A percentile compares a stretch with the other conserved stretches of the same genome.
These are phyloP conservation scores for Aspergillus arachidicola DNA, from an alignment of 2,329 filamentous ascomycete genomes.

Conservation along the genomic window DNA sequence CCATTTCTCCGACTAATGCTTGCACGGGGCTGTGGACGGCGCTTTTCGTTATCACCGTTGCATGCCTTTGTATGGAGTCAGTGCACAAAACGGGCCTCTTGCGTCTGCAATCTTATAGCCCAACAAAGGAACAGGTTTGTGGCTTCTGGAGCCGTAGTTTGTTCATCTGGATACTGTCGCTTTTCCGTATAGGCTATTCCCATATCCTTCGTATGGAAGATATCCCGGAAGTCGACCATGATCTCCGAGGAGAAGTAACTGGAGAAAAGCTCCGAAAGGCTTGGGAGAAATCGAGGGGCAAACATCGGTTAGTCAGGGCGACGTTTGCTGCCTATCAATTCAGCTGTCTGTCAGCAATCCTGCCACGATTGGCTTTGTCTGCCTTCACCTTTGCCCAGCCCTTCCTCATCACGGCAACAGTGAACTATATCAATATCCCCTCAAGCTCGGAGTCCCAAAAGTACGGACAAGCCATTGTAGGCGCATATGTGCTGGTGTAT, in stretches of 20 bases:
- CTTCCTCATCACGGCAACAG: constrained; percentile 30
- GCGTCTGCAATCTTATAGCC: constrained; percentile 26
- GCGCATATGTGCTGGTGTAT: background rate
- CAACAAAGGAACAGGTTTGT: constrained; percentile 47
- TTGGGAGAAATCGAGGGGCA: background rate
- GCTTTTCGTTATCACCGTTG: background rate
- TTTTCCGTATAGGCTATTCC: constrained; percentile 49
- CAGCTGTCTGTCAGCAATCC: constrained; percentile 15
- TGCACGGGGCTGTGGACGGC: background rate
- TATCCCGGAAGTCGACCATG: background rate
- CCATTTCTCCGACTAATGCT: background rate
- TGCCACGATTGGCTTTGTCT: constrained; percentile 21
- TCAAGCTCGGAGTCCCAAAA: background rate
- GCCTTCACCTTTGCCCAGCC: constrained; percentile 32
- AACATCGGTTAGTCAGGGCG: background rate
- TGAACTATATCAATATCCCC: constrained; percentile 22
- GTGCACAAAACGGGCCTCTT: background rate
- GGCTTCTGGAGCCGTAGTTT: constrained; percentile 47
- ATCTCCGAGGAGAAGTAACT: background rate
- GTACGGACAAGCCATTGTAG: background rate
- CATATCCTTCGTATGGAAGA: constrained; percentile 36
- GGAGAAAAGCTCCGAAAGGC: background rate
- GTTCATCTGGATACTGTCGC: constrained; percentile 53
- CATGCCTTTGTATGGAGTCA: background rate
- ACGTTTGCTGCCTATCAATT: constrained; percentile 3